Conservation (phyloP, 345 rosid genomes). For the Arabis hirsuta region DNA sequence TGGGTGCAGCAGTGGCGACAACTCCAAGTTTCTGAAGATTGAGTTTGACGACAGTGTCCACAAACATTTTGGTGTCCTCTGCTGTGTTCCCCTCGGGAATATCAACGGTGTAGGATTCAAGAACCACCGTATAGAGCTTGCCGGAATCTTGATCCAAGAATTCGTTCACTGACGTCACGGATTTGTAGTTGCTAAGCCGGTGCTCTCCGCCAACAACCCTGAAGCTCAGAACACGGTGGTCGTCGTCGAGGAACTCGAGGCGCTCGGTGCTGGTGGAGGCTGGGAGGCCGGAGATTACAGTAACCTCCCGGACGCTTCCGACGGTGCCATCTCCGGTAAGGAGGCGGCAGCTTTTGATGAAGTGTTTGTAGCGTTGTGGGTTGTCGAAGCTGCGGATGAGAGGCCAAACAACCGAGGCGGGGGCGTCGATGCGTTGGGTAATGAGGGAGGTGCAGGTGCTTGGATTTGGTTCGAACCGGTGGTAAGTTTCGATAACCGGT, state of each 20-base stretch:
- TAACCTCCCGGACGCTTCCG: conserved; percentile 77
- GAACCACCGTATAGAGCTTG: conserved; percentile 60
- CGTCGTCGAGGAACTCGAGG: conserved; percentile 75
- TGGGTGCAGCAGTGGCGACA: conserved; percentile 46
- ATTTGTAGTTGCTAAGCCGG: conserved; percentile 68
- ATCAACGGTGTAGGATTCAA: conserved; percentile 82
- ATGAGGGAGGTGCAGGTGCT: conserved; percentile 75
- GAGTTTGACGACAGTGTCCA: conserved; percentile 87
- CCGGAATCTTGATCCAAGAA: conserved; percentile 46
- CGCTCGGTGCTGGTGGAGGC: conserved; percentile 92
- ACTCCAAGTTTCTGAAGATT: conserved; percentile 87
- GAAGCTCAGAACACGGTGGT: conserved; percentile 70
- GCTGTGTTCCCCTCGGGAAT: conserved; percentile 80
- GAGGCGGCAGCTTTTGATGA: conserved; percentile 71
- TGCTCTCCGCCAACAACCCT: conserved; percentile 88
- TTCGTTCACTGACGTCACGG: conserved; percentile 83
- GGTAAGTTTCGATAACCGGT: conserved; percentile 60
- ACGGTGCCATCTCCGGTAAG: conserved; percentile 55
- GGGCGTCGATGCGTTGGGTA: conserved; percentile 75
- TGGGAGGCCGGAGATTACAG: conserved; percentile 78
- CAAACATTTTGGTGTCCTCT: conserved; percentile 86
- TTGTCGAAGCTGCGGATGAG: conserved; percentile 64
- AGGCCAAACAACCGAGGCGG: conserved; percentile 67
- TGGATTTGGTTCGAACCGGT: conserved; percentile 53
- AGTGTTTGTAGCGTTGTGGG: conserved; percentile 86